Base-by-base conservation (phyloP, 2,329 filamentous ascomycete species). In the Aspergillus fructus region DNA sequence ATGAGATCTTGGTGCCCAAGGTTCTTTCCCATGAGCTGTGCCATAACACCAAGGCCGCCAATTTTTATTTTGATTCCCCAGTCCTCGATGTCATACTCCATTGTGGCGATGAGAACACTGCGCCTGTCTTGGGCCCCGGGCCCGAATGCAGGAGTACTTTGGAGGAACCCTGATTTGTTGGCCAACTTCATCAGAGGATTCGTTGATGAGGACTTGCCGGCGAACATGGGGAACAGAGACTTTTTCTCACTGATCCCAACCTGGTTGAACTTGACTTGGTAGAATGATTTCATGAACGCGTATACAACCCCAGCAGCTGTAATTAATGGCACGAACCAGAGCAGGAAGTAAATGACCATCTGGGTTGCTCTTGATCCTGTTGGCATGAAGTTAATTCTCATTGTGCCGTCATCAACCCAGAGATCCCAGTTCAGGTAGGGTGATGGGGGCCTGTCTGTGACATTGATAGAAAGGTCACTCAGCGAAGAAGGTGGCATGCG, bases 31-130 rank as follows among this genome's bases (percentile, higher is more conserved):
- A 89, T 89, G 2, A 89, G 74, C 63, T 87, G 84, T 34, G 86
- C 85, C 86, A 89, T 89, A 59, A 88, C 86, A 69, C 86, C 86
- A 4, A 89, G 77, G 59, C 86, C 86, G 59, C 86, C 86, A 47
- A 89, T 89, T 73, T 89, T 89, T 73, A 89, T 85, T 71, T 87
- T 89, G 73, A 89, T 86, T 4, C 74, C 79, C 84, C 86, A 89
- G 67, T 89, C 86, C 55, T 86, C 84, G 59, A 89, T 88, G 60
- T 89, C 85, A 71, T 89, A 89, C 70, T 89, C 86, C 84, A 89
- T 88, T 6, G 86, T 89, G 12, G 85, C 86, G 53, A 89, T 87
- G 21, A 89, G 78, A 2, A 88, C 82, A 33, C 81, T 87, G n/a
- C 83, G 76, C 45, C 77, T 59, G 37, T 63, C 67, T 19, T 76